Evolutionary conservation across 768 basidiomycete species (phyloP), one percentile per base, ranked within the genome.

Genomic region (Pleurotus ostreatus): DNA sequence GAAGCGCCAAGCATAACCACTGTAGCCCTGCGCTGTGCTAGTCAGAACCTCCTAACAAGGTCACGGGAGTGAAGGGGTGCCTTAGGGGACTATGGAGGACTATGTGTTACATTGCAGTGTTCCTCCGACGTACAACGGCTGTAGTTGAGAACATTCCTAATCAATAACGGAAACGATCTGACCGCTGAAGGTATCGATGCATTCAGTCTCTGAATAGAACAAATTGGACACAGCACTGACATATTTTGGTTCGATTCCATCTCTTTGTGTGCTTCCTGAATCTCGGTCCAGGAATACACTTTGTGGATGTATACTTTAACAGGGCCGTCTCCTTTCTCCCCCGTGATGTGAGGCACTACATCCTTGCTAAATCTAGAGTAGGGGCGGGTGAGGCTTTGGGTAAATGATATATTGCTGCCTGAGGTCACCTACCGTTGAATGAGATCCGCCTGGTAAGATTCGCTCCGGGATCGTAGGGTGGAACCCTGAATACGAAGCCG

Each of bases 401-500:
- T 43, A 30, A 13, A 20, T 13, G 13, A 25, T 22, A 39, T 34
- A 34, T 34, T 34, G 30, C 3, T 34, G 30, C 11, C 30, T 34
- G 30, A 20, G 40, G n/a, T 13, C 7, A 63, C 75, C 48, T 59
- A 85, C 88, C 76, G 77, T 43, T 70, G 66, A 55, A 91, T 79
- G 49, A 96, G 75, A 18, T 88, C 79, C 3, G 80, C 77, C 69
- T 97, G 93, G 68, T 96, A 97, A 59, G 79, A 74, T n/a, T 76
- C 63, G 22, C 82, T 79, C 45, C 92, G 83, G 26, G 87, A 83
- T 20, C 94, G 84, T 26, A 97, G 74, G 1, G 93, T 96, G 18
- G 92, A 91, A 18, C 94, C 94, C 69, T 93, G 86, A 49, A 98
- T 86, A 22, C 86, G 84, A 49, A 97, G 81, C 15, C 94, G 85